Conservation (phyloP, 306 rosid species). For the Pueraria montana region DNA sequence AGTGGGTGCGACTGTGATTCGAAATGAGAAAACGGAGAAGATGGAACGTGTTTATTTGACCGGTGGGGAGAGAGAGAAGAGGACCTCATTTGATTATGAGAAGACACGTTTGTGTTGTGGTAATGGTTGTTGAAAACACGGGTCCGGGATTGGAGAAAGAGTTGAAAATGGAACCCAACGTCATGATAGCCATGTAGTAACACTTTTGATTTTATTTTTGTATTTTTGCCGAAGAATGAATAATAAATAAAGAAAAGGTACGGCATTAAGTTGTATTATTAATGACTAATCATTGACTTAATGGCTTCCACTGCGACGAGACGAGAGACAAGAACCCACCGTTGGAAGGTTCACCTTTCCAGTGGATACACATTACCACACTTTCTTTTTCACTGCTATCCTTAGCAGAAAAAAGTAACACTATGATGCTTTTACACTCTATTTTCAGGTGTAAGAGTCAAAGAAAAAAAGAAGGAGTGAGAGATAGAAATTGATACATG, state of each 20-base stretch:
- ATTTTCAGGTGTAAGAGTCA: neutral
- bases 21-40: neutral
- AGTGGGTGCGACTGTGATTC: constrained; percentile 10
- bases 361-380: neutral
- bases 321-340: neutral
- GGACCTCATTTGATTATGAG: neutral
- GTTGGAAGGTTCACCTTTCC: neutral
- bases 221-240: neutral
- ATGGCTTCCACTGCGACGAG: neutral
- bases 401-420: neutral
- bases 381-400: neutral
- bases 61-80: neutral
- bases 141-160: neutral
- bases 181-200: neutral
- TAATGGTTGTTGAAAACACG: constrained; percentile 33
- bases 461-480: no score
- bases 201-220: neutral
- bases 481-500: no score
- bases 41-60: constrained; percentile 21
- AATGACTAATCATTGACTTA: neutral
- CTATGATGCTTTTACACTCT: neutral
- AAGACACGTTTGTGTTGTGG: constrained; percentile 25
- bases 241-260: neutral
- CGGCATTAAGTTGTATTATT: neutral
- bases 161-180: neutral